These are phyloP conservation scores for Tolypocladium capitatum DNA, from an alignment of 2,329 filamentous ascomycete species.

Conservation along the genomic window DNA sequence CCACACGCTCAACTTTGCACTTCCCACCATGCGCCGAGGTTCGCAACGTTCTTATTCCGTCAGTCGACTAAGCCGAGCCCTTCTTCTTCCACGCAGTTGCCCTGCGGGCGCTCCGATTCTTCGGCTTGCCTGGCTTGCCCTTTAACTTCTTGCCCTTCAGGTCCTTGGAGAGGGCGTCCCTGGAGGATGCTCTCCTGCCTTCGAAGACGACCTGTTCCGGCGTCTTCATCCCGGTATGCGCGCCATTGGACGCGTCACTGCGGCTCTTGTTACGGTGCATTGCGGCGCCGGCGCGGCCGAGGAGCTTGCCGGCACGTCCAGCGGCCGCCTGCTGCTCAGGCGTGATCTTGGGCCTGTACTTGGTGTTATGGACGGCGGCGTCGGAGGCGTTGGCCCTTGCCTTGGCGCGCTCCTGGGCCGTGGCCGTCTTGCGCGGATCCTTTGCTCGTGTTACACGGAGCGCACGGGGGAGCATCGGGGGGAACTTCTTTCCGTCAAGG, in stretches of 20 bases:
- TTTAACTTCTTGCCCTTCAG: slow-evolving; percentile 45
- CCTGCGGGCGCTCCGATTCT: slow-evolving; percentile 24
- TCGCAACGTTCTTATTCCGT: not conserved
- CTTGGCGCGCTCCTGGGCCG: slow-evolving; percentile 25
- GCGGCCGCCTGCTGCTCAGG: slow-evolving; percentile 56
- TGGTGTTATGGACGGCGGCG: slow-evolving; percentile 25
- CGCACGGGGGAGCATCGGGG: slow-evolving; percentile 80
- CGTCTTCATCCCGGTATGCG: slow-evolving; percentile 29
- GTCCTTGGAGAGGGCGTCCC: slow-evolving; percentile 50
- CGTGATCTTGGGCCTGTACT: slow-evolving; percentile 58
- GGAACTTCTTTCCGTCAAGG: slow-evolving; percentile 81
- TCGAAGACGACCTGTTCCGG: slow-evolving; percentile 70
- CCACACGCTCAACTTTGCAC: not conserved
- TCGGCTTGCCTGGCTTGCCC: slow-evolving; percentile 24
- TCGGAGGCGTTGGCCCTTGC: slow-evolving; percentile 22
- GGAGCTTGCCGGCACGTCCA: slow-evolving; percentile 60
- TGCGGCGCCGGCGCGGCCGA: slow-evolving; percentile 54
- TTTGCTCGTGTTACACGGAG: slow-evolving; percentile 81
- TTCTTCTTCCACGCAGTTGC: slow-evolving; percentile 34
- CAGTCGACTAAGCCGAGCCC: slow-evolving; percentile 6
- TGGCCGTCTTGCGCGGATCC: slow-evolving; percentile 47
- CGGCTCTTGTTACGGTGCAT: slow-evolving; percentile 24
- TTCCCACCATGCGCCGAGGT: not conserved
- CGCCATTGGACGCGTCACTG: slow-evolving; percentile 8
- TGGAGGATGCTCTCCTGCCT: slow-evolving; percentile 58